Evolutionary conservation across 73 alveolate species (phyloP), one percentile per base, ranked within the genome.

Genomic region (Blepharisma japonicum): DNA sequence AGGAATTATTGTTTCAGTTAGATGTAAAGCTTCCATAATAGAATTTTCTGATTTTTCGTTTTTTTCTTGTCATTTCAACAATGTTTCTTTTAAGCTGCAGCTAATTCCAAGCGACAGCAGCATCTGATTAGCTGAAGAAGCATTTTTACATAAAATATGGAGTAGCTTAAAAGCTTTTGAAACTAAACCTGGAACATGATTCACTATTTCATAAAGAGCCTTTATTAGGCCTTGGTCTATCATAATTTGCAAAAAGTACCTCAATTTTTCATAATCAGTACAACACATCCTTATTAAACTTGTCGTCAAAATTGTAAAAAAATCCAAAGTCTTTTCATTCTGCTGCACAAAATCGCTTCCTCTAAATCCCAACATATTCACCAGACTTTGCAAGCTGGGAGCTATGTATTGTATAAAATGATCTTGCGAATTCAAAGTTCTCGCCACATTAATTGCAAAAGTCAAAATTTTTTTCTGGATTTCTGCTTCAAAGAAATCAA

Each of bases 401-500:
- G 49, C 46, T 9, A 61, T 2, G 5, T 61, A 8, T 25, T 61
- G 23, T 61, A n/a, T 9, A 61, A 39, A n/a, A 25, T 61, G 42
- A 18, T 61, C 74, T 25, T 25, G 39, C 38, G 74, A 18, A 20
- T n/a, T 61, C 18, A 61, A 61, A 61, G 74, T 25, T 45, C 27
- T 70, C 14, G 55, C 32, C n/a, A 70, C 42, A 70, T 70, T 70
- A 14, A 70, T 45, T 2, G 66, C 80, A 70, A 47, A 14, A 11
- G 18, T 45, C 18, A 70, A 25, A 70, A 70, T 70, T 45, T 21
- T 70, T 70, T 70, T 70, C 45, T 70, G 66, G 14, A 47, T 45
- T 38, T 25, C 14, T 9, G 32, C n/a, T 45, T 70, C 80, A 47
- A 70, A 70, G 61, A 70, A 70, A 45, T 70, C 80, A 18, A 70